A percentile compares a stretch with the other conserved stretches of the same genome.
These are phyloP conservation scores for Harringtonia aguacate DNA, from an alignment of 2,329 filamentous ascomycete genomes.

Conservation along the genomic window DNA sequence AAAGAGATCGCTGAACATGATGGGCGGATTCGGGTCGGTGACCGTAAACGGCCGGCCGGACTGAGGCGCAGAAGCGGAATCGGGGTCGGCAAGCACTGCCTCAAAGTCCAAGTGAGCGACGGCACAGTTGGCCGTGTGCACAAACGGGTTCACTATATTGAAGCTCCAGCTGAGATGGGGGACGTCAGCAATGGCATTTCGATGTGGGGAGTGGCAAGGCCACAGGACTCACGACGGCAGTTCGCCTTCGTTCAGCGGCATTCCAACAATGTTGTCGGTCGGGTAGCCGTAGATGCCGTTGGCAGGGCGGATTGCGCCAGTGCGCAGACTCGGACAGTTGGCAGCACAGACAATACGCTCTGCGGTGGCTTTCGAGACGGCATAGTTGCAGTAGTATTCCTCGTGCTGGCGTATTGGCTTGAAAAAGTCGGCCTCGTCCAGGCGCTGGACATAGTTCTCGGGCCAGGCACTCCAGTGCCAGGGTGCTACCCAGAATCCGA, in stretches of 20 bases:
- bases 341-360: conserved; percentile 30
- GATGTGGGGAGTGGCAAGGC: too few species aligned
- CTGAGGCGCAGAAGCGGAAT: conserved; percentile 14
- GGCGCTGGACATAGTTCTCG: conserved; percentile 24
- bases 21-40: conserved; percentile 31
- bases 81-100: conserved; percentile 21
- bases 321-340: conserved; percentile 27
- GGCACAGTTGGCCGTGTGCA: conserved; percentile 30
- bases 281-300: conserved; percentile 43
- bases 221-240: conserved; percentile 32
- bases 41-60: conserved; percentile 29
- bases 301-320: conserved; percentile 39
- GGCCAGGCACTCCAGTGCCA: conserved; percentile 23
- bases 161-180: too few species aligned
- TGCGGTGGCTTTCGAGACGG: conserved; percentile 32
- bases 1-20: conserved; percentile 26
- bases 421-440: conserved; percentile 30
- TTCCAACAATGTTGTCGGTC: conserved; percentile 32
- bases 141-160: conserved; percentile 28
- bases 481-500: conserved; percentile 23
- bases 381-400: conserved; percentile 34
- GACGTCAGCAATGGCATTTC: too few species aligned
- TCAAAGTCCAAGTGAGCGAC: conserved; percentile 30
- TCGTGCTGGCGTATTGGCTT: conserved; percentile 23
- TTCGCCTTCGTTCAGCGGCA: conserved; percentile 25